Base-by-base conservation (phyloP, 805 yeast species). In the Metschnikowia peoriensis region DNA sequence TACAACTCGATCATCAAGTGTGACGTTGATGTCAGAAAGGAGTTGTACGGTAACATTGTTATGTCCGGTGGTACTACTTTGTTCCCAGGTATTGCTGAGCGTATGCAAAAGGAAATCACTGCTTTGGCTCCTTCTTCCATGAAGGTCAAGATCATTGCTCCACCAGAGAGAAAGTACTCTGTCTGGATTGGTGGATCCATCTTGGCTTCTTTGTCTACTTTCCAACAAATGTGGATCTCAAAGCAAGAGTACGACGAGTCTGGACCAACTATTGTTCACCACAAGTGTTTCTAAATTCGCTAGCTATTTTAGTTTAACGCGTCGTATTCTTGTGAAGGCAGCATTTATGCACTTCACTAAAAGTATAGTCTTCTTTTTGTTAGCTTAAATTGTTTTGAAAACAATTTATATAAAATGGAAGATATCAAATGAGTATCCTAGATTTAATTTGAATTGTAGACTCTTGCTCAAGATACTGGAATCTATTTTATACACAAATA, bases 221-320 rank as follows among this genome's bases (percentile, higher is more conserved):
- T 94, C 97, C 98, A 94, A 85, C 98, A 94, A 82, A 93, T 94
- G 98, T 94, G 99, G 99, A 91, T 94, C 89, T 92, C 98, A 74
- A 94, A 94, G 86, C 98, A 94, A 84, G 99, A 94, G 85, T 94
- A 94, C 88, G 99, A 94, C 86, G 99, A 94, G 84, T 89, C 97
- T 81, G 99, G 99, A 74, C 99, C 99, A 71, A 91, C 97, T 61
- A 94, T 94, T 75, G 99, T 94, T 70, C 94, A 88, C 86, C 92
- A 88, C 81, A 89, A 89, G 82, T 88, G 96, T 83, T 88, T 88
- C 86, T 87, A 86, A 84, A 72, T 56, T 49, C 47, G n/a, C 50
- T 46, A 29, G 42, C 42, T 40, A 17, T 40, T 40, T n/a, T 41
- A 39, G 49, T 54, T 40, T 17, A 38, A 35, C 49, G 37, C 44